Base-by-base conservation (phyloP, 768 basidiomycete species). In the Russula ochroleuca region DNA sequence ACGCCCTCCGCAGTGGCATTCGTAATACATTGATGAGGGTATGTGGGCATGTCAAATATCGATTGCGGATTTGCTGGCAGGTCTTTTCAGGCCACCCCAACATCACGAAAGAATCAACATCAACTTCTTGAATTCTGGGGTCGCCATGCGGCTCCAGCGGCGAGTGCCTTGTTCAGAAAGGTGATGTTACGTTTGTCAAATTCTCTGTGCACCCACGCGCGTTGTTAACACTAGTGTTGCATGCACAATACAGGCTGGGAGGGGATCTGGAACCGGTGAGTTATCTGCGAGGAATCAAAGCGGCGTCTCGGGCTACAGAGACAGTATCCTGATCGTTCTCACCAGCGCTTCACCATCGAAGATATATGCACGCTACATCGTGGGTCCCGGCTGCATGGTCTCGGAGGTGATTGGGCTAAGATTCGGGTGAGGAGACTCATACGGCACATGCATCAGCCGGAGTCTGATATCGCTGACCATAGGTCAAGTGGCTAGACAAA, bases 41-140 rank as follows among this genome's bases (percentile, higher is more conserved):
- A 28, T 9, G 28, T 31, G 41, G 6, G 55, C 28, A 3, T 31
- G n/a, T 57, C 55, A 43, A 45, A 43, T 43, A 25, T 28, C 28
- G 31, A 43, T 41, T 23, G 52, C 21, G 23, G 52, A 54, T 54
- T 54, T 33, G 41, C 55, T 45, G 55, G 55, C 55, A 45, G 51
- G 35, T 37, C 41, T 11, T 47, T 47, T 23, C n/a, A 47, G 19
- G 11, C 5, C 14, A 33, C 41, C 41, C 40, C n/a, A 45, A 33
- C 55, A 21, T 45, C 55, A 45, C 6, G 41, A 19, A 28, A 3
- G 25, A 1, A 15, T 57, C 55, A 33, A 45, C 28, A 43, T 57
- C 28, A n/a, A 21, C 41, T 57, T 57, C 54, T 55, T 19, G 41
- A 57, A 19, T 57, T 57, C 40, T 57, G 55, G 41, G 55, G 55